Base-by-base conservation (phyloP, 192 early-diverging fungal species). In the Podila minutissima region DNA sequence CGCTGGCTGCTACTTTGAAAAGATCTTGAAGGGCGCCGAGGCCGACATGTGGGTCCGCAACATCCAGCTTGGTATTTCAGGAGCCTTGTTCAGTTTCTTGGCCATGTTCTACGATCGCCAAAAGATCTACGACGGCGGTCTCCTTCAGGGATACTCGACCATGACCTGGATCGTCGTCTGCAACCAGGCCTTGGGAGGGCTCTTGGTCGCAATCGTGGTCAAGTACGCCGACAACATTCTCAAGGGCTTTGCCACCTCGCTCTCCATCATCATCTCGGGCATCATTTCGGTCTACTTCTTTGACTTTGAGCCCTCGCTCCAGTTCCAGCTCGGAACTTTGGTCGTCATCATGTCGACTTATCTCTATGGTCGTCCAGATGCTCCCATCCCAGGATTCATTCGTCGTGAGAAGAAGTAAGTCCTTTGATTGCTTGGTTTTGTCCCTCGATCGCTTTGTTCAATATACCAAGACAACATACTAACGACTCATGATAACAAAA, bases 151-250 rank as follows among this genome's bases (percentile, higher is more conserved):
- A 1, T 97, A 97, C 78, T 89, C 86, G 37, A 59, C 48, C 7
- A 91, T 94, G 87, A 93, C 94, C 5, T 93, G 88, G 88, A 82
- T 85, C 7, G 94, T 94, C 1, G 94, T 97, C 35, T 62, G 70
- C 17, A 92, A 91, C 72, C 94, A 95, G 75, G 95, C 95, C 6
- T 65, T 96, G 50, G 95, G 95, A 41, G 95, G 95, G n/a, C 75
- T 97, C 5, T 81, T 97, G 62, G 95, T 97, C 3, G 93, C 95
- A 0, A 75, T 97, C 31, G 94, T 96, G 8, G 95, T 96, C n/a
- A 94, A 95, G 84, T 96, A 94, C 64, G 94, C 95, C 15, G 95
- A 97, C 77, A 97, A 96, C 76, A 97, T 97, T 75, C 84, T 97
- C 17, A 97, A 97, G 71, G 94, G 95, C n/a, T 97, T 97, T 84